Evolutionary conservation across 2,329 filamentous ascomycete genomes (phyloP).

Genomic region (Zymoseptoria pseudotritici): DNA sequence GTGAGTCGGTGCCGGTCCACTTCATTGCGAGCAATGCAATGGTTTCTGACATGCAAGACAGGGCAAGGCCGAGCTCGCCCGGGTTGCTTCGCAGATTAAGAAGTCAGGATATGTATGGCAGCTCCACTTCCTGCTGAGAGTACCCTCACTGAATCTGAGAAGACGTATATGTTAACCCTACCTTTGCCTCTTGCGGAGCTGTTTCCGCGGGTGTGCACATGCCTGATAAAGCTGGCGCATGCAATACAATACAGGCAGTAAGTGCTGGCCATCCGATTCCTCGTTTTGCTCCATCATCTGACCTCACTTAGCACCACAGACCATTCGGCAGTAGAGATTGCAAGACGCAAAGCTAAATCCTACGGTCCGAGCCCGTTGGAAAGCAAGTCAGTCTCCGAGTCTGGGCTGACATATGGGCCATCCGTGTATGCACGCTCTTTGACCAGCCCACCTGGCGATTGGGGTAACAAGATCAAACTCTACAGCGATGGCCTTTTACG

Average conservation of each 20-base stretch:
- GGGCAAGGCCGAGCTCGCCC: slow-evolving; percentile 4
- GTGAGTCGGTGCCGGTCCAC: not conserved
- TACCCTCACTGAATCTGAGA: not conserved
- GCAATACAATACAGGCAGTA: slow-evolving; percentile 11
- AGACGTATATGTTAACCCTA: slow-evolving; percentile 17
- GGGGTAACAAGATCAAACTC: slow-evolving; percentile 45
- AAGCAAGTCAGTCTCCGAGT: slow-evolving; percentile 29
- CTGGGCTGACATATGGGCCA: slow-evolving; percentile 32
- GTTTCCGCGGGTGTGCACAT: slow-evolving; percentile 31
- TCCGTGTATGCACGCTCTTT: slow-evolving; percentile 34
- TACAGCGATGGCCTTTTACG: slow-evolving; percentile 46
- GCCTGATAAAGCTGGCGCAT: slow-evolving; percentile 39
- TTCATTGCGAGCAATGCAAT: not conserved
- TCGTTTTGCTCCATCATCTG: not conserved
- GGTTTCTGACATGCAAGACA: not conserved
- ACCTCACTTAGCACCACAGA: not conserved
- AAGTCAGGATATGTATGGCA: slow-evolving; percentile 42
- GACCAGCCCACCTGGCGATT: slow-evolving; percentile 35
- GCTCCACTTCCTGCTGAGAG: not conserved
- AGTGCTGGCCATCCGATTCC: not conserved
- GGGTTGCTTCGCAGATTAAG: slow-evolving; percentile 42
- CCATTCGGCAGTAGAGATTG: slow-evolving; percentile 2
- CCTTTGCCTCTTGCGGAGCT: slow-evolving; percentile 12
- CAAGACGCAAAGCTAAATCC: slow-evolving; percentile 40
- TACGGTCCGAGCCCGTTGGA: slow-evolving; percentile 45